These are phyloP conservation scores for Scedosporium boydii DNA, from an alignment of 2,329 filamentous ascomycete species.

Conservation along the genomic window DNA sequence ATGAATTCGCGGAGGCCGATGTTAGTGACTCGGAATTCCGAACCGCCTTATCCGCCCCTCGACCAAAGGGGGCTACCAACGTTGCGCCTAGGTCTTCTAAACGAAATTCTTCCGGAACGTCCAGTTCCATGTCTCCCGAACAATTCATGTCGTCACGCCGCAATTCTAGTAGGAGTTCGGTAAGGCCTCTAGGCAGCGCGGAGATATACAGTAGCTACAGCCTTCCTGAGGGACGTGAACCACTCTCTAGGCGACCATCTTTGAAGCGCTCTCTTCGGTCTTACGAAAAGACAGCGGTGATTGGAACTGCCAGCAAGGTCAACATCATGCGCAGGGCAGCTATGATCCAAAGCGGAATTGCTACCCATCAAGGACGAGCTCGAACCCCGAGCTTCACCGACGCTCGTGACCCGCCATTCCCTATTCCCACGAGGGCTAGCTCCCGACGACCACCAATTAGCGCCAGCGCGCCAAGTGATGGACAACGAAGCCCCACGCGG, in stretches of 20 bases:
- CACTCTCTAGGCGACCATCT: conserved; percentile 19
- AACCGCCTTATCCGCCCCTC: conserved; percentile 54
- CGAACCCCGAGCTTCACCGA: conserved; percentile 58
- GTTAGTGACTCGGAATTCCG: conserved; percentile 58
- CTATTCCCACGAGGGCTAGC: conserved; percentile 81
- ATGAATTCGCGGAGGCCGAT: conserved; percentile 53
- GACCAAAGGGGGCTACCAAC: conserved; percentile 14
- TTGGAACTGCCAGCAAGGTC: conserved; percentile 32
- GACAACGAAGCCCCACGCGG: conserved; percentile 66
- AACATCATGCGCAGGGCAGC: conserved; percentile 67
- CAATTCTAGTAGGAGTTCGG: conserved; percentile 16
- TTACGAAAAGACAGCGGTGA: conserved; percentile 27
- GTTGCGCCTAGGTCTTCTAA: conserved; percentile 26
- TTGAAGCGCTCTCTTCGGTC: conserved; percentile 21
- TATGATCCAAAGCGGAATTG: conserved; percentile 71
- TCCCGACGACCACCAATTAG: conserved; percentile 64
- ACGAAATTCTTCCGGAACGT: conserved; percentile 29
- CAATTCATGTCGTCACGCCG: conserved; percentile 21
- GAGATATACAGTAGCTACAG: conserved; percentile 37
- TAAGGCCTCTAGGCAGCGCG: conserved; percentile 25
- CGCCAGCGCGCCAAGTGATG: conserved; percentile 59
- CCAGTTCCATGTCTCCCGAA: conserved; percentile 32
- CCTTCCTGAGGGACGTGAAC: conserved; percentile 17
- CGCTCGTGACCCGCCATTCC: conserved; percentile 66
- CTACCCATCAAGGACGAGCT: conserved; percentile 54